Evolutionary conservation across 495 filamentous ascomycete species (phyloP), one percentile per base, ranked within the genome.

Genomic region (Penicillium riverlandense): DNA sequence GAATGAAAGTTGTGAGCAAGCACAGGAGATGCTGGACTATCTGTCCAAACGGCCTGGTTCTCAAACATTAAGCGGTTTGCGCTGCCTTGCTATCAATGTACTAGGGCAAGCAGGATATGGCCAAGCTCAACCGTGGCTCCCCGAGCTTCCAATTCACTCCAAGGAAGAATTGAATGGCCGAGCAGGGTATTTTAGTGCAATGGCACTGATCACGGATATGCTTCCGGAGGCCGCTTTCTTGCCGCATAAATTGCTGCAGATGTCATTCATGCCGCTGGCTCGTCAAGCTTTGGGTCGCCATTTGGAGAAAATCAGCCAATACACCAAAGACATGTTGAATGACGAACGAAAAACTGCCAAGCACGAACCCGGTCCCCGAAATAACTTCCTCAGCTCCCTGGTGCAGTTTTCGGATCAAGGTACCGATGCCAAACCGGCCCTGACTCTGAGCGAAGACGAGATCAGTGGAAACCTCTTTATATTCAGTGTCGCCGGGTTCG

Each of bases 401-500:
- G 43, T 72, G 6, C 52, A 62, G 37, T 57, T 62, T 9, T 69
- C 71, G 1, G 58, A 69, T 12, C 41, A 57, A 11, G 33, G 7
- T 41, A 22, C 11, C 41, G 46, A n/a, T 63, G 37, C 9, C 60
- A 22, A 22, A 22, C 22, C 22, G 22, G 22, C 22, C 22, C 22
- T 22, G 22, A 22, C 22, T 4, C 2, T 67, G 37, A 68, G 38
- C 7, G 62, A 70, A 29, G 61, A 69, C 0, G 74, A 75, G 43
- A 56, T 58, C 30, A 50, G 44, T 30, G 52, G 55, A 3, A 58
- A 50, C 30, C 41, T 73, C 14, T 77, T 76, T 37, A 83, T 79
- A 47, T 82, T 86, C 50, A 69, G 64, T 29, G 64, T 73, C 29
- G 73, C 73, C 7, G 73, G 73, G 4, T 62, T 72, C 31, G 72